Base-by-base conservation (phyloP, 225 moss, liverwort and hornwort genomes). In the Physcomitrellopsis africana region DNA sequence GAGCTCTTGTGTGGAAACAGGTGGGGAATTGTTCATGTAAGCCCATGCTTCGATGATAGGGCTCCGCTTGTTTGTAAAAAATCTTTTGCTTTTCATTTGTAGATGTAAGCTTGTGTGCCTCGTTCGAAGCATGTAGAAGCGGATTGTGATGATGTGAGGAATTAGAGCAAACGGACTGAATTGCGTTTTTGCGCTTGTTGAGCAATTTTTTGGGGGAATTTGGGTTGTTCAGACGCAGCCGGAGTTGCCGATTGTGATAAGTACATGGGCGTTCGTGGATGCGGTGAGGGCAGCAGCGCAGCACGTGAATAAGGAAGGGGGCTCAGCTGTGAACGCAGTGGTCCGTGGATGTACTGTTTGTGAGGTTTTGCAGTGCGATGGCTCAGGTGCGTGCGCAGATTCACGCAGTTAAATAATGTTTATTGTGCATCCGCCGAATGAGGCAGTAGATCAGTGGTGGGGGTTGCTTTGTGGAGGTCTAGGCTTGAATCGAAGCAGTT, bases 261-360 rank as follows among this genome's bases (percentile, higher is more conserved):
- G 87, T 73, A 99, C 99, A 19, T 95, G 99, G 99, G 84, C 77
- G 48, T 99, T 99, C 70, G 89, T 93, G 64, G 99, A 95, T 71
- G 99, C 99, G 29, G 95, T 90, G 37, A 81, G 83, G 67, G 77
- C 82, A 49, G 91, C 90, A 48, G 99, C 93, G 13, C 87, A 87
- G 70, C 78, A 82, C 48, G 86, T 84, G 46, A 85, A 90, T 45
- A 55, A 89, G 59, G 62, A 84, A 19, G 88, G 90, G 10, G 91
- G 86, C 56, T 95, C 93, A 16, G 90, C 99, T 46, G 79, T 95
- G 44, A 91, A 99, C 60, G 95, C 95, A 1, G 71, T 95, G 16
- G 89, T 92, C 26, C 80, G 73, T 54, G 99, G 99, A 22, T 92
- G 93, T 80, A 86, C 93, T 20, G 74, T 83, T 11, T 99, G 93